phyloP scores from a whole-genome alignment of 305 asterid species.

The Vinca major region DNA sequence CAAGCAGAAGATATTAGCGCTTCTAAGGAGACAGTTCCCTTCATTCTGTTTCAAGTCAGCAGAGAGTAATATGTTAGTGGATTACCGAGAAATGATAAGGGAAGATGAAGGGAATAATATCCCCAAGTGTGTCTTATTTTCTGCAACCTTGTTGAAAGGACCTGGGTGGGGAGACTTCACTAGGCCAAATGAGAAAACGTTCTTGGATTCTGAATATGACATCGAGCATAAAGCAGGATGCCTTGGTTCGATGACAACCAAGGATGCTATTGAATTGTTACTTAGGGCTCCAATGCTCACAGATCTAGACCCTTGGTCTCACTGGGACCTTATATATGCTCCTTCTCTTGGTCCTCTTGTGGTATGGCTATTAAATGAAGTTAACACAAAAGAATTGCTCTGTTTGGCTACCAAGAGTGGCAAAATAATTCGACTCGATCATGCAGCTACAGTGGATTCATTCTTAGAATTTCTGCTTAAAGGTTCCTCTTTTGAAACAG shows the following conservation, averaged over 20 bases:
- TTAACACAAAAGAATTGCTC: conserved; percentile 54
- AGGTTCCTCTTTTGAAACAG: conserved; percentile 74
- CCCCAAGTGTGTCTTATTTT: no score
- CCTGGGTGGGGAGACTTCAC: conserved; percentile 23
- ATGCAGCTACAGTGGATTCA: conserved; percentile 61
- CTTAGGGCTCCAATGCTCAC: conserved; percentile 82
- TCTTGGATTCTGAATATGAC: conserved; percentile 20
- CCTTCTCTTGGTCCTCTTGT: conserved; percentile 85
- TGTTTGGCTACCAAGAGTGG: conserved; percentile 78
- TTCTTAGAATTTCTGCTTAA: conserved; percentile 49
- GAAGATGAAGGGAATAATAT: conserved; percentile 27
- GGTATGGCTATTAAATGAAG: conserved; percentile 78
- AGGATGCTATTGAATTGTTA: conserved; percentile 59
- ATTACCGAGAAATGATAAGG: conserved; percentile 25
- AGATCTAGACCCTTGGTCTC: conserved; percentile 73
- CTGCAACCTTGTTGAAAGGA: conserved; percentile 50
- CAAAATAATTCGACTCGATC: conserved; percentile 75
- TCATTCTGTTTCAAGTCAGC: conserved; percentile 51
- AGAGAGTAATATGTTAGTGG: conserved; percentile 29
- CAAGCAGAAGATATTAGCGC: conserved; percentile 38
- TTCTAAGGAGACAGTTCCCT: conserved; percentile 76
- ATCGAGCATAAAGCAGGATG: conserved; percentile 30
- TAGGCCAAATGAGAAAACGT: conserved; percentile 27
- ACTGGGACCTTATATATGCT: conserved; percentile 77
- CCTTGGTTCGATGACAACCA: conserved; percentile 39